Conservation (phyloP, 1,139 yeast species). For the Debaryomyces psychrophilus region DNA sequence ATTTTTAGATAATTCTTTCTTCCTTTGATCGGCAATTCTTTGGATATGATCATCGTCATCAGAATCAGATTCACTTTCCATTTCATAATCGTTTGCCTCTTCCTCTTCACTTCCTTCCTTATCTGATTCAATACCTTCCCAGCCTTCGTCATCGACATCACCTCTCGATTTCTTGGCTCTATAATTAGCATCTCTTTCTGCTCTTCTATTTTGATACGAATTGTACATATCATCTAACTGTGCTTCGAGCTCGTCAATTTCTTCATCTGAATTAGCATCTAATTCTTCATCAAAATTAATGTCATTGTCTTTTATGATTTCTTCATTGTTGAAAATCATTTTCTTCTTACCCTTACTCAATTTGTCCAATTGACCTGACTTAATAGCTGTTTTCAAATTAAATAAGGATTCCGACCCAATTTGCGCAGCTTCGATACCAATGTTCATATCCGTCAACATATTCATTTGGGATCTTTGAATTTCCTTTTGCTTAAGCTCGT, state of each 20-base stretch:
- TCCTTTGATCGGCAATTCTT: slow-evolving; percentile 58
- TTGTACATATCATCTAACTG: slow-evolving; percentile 84
- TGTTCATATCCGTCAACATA: slow-evolving; percentile 89
- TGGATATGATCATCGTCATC: slow-evolving; percentile 80
- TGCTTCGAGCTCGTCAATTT: slow-evolving; percentile 72
- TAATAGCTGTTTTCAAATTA: slow-evolving; percentile 79
- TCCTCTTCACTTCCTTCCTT: slow-evolving; percentile 43
- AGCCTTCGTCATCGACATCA: slow-evolving; percentile 75
- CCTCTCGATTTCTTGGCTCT: slow-evolving; percentile 84
- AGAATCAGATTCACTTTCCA: slow-evolving; percentile 50
- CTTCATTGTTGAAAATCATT: slow-evolving; percentile 67
- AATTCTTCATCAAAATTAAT: slow-evolving; percentile 48
- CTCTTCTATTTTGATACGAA: slow-evolving; percentile 68
- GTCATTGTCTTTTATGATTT: slow-evolving; percentile 57
- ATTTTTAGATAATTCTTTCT: slow-evolving; percentile 60
- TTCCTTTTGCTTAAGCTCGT: slow-evolving; percentile 87
- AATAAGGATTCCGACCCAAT: slow-evolving; percentile 80
- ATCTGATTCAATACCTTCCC: slow-evolving; percentile 78
- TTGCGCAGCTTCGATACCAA: slow-evolving; percentile 92
- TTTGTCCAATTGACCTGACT: slow-evolving; percentile 76
- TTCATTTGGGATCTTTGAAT: slow-evolving; percentile 92
- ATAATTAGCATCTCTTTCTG: slow-evolving; percentile 79
- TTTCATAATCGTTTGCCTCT: slow-evolving; percentile 46
- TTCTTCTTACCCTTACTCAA: slow-evolving; percentile 81
- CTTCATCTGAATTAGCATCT: slow-evolving; percentile 55